Percentiles rank a stretch among this genome's conserved stretches.
Conservation (phyloP, 371 early-diverging fungal species). For the Parasitella parasitica region DNA sequence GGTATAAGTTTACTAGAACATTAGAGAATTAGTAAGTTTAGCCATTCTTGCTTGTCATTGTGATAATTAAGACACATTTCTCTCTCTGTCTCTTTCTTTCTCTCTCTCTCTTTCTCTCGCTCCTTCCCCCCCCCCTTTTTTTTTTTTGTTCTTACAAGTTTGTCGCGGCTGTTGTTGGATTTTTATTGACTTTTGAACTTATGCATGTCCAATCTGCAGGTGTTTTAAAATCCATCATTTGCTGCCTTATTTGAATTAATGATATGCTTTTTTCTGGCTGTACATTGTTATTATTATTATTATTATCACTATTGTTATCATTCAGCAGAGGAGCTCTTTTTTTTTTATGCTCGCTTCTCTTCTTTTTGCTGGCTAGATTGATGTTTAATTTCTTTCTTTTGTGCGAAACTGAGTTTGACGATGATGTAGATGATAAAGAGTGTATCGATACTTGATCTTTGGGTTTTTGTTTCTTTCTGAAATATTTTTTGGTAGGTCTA, state of each 20-base stretch:
- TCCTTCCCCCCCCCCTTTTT: neutral
- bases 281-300: too few species aligned
- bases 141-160: neutral
- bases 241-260: neutral
- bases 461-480: neutral
- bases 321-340: neutral
- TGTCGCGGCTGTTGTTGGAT: neutral
- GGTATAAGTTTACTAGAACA: neutral
- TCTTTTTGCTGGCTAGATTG: neutral
- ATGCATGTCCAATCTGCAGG: slow-evolving; percentile 17
- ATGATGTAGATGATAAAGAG: neutral
- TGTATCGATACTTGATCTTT: neutral
- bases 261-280: neutral
- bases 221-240: slow-evolving; percentile 9
- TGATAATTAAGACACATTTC: neutral
- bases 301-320: too few species aligned
- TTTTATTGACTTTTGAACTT: slow-evolving; percentile 4
- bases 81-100: neutral
- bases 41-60: neutral
- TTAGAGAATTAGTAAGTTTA: neutral
- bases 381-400: neutral
- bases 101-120: neutral
- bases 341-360: neutral
- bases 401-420: neutral
- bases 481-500: neutral